These are phyloP conservation scores for Boletus tylopilopsis DNA, from an alignment of 768 basidiomycete genomes.

Conservation along the genomic window DNA sequence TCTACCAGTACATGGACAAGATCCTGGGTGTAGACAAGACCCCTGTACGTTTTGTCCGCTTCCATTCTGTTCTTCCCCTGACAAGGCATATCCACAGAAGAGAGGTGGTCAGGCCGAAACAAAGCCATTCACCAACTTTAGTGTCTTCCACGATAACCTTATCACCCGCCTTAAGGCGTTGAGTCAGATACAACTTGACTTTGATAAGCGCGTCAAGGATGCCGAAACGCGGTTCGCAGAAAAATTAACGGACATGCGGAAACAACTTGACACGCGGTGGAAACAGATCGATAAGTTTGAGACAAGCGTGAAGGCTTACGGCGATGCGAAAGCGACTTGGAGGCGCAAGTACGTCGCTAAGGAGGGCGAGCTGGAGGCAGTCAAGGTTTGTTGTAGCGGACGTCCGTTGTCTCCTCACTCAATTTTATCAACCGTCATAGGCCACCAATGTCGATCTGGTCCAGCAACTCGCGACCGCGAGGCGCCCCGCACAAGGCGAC, in stretches of 20 bases:
- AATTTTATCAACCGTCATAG: constrained; percentile 35
- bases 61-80: neutral
- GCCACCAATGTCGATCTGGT: constrained; percentile 70
- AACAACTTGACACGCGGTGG: constrained; percentile 86
- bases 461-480: constrained; percentile 59
- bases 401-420: neutral
- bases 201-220: constrained; percentile 82
- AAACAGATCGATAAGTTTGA: constrained; percentile 94
- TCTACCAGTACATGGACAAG: constrained; percentile 94
- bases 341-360: constrained; percentile 75
- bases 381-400: constrained; percentile 57
- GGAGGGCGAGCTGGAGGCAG: constrained; percentile 85
- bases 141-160: constrained; percentile 92
- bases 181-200: constrained; percentile 79
- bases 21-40: constrained; percentile 88
- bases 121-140: constrained; percentile 91
- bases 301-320: constrained; percentile 72
- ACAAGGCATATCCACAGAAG: constrained; percentile 44
- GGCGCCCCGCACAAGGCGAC: constrained; percentile 56
- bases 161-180: constrained; percentile 83
- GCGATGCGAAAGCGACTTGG: constrained; percentile 81
- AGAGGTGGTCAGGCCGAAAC: constrained; percentile 75
- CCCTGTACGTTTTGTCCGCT: constrained; percentile 48
- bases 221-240: constrained; percentile 70
- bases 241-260: constrained; percentile 73